These are phyloP conservation scores for Aspergillus saccharolyticus DNA, from an alignment of 495 filamentous ascomycete species.

Conservation along the genomic window DNA sequence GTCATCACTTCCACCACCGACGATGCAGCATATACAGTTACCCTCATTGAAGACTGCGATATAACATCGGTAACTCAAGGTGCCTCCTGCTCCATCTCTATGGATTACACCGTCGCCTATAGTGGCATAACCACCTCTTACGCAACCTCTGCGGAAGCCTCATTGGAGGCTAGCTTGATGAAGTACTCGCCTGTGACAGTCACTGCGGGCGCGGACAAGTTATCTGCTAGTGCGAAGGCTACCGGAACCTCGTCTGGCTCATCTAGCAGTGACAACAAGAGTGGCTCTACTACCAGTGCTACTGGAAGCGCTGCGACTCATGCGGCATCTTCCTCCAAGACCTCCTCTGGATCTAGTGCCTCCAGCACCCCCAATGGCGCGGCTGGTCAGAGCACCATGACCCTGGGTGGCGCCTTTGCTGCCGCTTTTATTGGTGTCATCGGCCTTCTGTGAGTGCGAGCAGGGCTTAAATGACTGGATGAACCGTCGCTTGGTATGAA, in stretches of 20 bases:
- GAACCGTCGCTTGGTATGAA: neutral
- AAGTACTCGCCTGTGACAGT: constrained; percentile 22
- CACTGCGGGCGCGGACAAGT: constrained; percentile 29
- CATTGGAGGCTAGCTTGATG: constrained; percentile 3
- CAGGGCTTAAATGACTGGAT: neutral
- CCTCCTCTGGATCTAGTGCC: neutral
- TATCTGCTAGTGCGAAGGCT: constrained; percentile 9
- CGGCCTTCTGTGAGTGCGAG: neutral
- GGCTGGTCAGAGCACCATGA: neutral
- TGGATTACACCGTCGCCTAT: neutral
- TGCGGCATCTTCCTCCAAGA: neutral
- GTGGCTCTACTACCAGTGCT: neutral
- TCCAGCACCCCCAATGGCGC: neutral
- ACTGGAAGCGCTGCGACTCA: neutral
- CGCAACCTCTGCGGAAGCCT: constrained; percentile 1
- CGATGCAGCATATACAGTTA: constrained; percentile 3
- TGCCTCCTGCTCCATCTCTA: constrained; percentile 13
- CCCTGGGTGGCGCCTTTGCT: neutral
- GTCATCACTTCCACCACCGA: constrained; percentile 11
- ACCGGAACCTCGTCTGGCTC: neutral
- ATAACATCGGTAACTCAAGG: constrained; percentile 12
- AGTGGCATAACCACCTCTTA: neutral
- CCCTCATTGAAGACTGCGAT: constrained; percentile 13
- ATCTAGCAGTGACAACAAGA: too few relatives aligned
- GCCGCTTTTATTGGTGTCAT: neutral